Evolutionary conservation across 2,329 filamentous ascomycete species (phyloP), one percentile per base, ranked within the genome.

Genomic region (Graphilbum ipis-grandicollis): DNA sequence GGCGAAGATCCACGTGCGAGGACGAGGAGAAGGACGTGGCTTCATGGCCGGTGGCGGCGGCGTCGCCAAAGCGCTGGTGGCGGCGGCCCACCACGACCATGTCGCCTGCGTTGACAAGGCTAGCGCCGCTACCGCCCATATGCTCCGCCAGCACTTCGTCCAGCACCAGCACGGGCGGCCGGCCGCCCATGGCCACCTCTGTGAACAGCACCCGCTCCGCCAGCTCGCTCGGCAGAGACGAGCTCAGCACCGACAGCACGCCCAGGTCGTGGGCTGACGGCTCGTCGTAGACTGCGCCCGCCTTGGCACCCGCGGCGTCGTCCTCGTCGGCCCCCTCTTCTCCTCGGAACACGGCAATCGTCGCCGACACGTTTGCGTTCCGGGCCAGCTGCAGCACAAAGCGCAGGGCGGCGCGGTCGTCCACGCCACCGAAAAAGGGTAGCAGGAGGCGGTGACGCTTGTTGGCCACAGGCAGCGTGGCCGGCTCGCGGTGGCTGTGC

Each of bases 341-440:
- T 5, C 9, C 31, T 46, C 54, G 56, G 19, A 82, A 63, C 42
- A 75, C 74, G 1, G 79, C 62, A 23, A 94, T 68, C 0, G 81
- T 88, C 1, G 76, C 82, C 0, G 82, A 86, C 19, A 93, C 73
- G 31, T 80, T 71, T 4, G 72, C 67, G 48, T 85, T 90, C 52
- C 78, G 75, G 1, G 78, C 82, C 1, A 98, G 66, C 50, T 94
- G 88, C 3, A 96, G 64, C 3, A 88, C 79, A 19, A 96, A 71
- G 1, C 76, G 66, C 1, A 96, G 65, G 0, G 85, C 86, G 5
- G 78, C 71, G 8, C 74, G 70, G 49, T 94, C 88, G 50, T 98
- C 90, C 1, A 65, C 59, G 9, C 82, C 82, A 15, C 88, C 86
- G 41, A 93, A 76, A 56, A 84, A 96, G 0, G 86, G 79, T 37